These are phyloP conservation scores for Solanum lycopersicoides DNA, from an alignment of 257 asterid genomes.

Conservation along the genomic window DNA sequence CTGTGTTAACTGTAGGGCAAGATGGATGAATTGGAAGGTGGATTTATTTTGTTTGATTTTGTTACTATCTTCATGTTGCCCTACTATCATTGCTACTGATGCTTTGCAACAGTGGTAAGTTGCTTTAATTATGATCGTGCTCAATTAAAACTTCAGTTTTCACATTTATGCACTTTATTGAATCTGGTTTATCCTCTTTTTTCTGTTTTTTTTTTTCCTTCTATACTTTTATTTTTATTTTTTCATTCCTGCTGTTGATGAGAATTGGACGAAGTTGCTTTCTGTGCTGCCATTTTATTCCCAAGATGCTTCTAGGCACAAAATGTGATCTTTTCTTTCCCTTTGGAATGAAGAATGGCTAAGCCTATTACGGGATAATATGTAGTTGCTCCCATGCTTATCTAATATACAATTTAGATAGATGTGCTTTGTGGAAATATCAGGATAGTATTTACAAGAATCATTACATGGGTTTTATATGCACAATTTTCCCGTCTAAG, in stretches of 20 bases:
- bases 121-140: neutral
- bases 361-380: neutral
- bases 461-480: neutral
- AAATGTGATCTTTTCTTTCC: neutral
- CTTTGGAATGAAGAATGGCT: neutral
- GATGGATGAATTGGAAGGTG: constrained; percentile 99
- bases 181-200: neutral
- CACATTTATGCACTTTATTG: neutral
- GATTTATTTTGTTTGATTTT: constrained; percentile 86
- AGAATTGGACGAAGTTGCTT: neutral
- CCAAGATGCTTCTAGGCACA: neutral
- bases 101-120: constrained; percentile 77
- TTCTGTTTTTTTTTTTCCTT: neutral
- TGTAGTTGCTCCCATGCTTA: neutral
- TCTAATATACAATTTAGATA: neutral
- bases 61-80: constrained; percentile 90
- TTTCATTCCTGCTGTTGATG: neutral
- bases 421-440: neutral
- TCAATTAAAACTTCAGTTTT: neutral
- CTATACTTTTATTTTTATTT: neutral
- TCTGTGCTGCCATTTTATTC: neutral
- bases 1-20: constrained; percentile 56
- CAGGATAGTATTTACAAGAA: neutral
- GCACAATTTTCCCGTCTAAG: neutral
- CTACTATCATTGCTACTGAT: constrained; percentile 91